phyloP scores from a whole-genome alignment of 495 filamentous ascomycete genomes.

The Aspergillus diversus region DNA sequence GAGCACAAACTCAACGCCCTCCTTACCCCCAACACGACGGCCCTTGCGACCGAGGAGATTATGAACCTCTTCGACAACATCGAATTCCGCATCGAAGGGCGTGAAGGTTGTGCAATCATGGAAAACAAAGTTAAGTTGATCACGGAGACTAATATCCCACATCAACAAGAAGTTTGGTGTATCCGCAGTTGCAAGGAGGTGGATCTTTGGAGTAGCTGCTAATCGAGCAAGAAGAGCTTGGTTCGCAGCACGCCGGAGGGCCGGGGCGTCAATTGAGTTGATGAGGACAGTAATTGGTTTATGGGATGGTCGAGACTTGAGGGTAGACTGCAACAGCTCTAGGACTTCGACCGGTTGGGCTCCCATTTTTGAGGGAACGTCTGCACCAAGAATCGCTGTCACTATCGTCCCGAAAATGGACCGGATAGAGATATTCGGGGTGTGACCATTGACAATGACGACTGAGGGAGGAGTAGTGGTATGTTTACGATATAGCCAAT shows the following conservation, averaged over 20 bases:
- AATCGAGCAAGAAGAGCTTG: conserved; percentile 78
- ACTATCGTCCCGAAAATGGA: conserved; percentile 78
- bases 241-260: conserved; percentile 69
- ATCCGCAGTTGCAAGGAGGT: conserved; percentile 79
- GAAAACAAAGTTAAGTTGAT: conserved; percentile 82
- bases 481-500: conserved; percentile 61
- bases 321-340: conserved; percentile 60
- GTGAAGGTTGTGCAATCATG: conserved; percentile 93
- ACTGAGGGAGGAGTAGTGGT: conserved; percentile 57
- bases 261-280: conserved; percentile 80
- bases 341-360: conserved; percentile 68
- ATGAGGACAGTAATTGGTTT: conserved; percentile 69
- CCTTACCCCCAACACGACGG: conserved; percentile 81
- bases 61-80: conserved; percentile 85
- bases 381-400: conserved; percentile 62
- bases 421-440: conserved; percentile 71
- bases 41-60: conserved; percentile 82
- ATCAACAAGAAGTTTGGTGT: conserved; percentile 84
- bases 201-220: conserved; percentile 71
- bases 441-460: conserved; percentile 88
- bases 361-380: conserved; percentile 57
- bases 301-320: conserved; percentile 51
- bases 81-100: conserved; percentile 69
- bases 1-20: conserved; percentile 89
- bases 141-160: conserved; percentile 83